Evolutionary conservation across 768 basidiomycete genomes (phyloP).

Genomic region (Boletus rex-veris): DNA sequence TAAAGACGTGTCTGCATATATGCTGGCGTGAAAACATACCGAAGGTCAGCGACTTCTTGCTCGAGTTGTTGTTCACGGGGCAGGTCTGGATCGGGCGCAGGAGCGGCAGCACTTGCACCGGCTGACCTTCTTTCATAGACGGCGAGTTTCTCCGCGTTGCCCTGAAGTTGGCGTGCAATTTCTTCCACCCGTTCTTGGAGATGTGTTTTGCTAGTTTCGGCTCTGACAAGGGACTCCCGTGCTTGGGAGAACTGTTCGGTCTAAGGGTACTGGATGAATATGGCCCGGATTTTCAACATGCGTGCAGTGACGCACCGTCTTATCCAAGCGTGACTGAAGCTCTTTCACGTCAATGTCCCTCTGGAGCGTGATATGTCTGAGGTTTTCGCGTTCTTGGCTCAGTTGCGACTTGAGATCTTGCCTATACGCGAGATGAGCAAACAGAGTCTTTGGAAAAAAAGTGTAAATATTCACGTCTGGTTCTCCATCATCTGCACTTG

Average conservation of each 20-base stretch:
- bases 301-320: constrained; percentile 44
- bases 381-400: constrained; percentile 66
- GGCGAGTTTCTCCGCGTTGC: constrained; percentile 78
- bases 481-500: constrained; percentile 74
- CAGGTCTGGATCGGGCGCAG: constrained; percentile 42
- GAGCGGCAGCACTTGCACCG: constrained; percentile 28
- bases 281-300: not conserved
- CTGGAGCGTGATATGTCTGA: constrained; percentile 72
- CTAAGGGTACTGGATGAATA: constrained; percentile 36
- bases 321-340: constrained; percentile 68
- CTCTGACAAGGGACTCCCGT: constrained; percentile 65
- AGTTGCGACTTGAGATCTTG: constrained; percentile 73
- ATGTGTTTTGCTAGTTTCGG: constrained; percentile 76
- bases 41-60: constrained; percentile 78
- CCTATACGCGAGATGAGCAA: constrained; percentile 36
- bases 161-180: constrained; percentile 57
- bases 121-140: constrained; percentile 74
- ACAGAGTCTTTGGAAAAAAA: not conserved
- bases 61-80: constrained; percentile 77
- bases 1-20: not conserved
- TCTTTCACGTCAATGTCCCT: constrained; percentile 80
- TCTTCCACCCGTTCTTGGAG: constrained; percentile 60
- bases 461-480: constrained; percentile 57
- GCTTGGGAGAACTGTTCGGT: constrained; percentile 60
- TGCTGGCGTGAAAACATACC: constrained; percentile 42